phyloP scores from a whole-genome alignment of 1,284 basidiomycete species.

The Vanrija sp. region DNA sequence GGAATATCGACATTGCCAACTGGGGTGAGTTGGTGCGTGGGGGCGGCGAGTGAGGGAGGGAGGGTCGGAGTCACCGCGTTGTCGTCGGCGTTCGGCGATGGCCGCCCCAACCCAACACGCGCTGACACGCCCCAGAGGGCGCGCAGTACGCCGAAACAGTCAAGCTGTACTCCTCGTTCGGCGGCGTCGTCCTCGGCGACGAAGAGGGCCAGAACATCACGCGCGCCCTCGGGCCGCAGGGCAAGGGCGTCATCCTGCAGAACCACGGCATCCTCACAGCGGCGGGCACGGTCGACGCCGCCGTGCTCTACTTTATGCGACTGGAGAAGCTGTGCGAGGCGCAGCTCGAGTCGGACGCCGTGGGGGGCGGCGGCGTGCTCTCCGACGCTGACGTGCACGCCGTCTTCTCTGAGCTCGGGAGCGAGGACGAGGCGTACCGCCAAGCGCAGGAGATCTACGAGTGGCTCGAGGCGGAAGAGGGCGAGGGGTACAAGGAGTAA shows the following conservation, averaged over 20 bases:
- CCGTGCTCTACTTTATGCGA: slow-evolving; percentile 29
- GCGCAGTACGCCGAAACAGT: slow-evolving; percentile 38
- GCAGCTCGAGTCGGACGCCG: slow-evolving; percentile 32
- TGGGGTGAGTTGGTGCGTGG: slow-evolving; percentile 49
- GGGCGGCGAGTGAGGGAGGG: neutral
- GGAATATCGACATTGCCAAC: slow-evolving; percentile 58
- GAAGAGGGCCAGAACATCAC: slow-evolving; percentile 47
- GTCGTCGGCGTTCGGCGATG: no score
- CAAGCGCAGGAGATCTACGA: slow-evolving; percentile 23
- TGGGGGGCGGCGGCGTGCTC: slow-evolving; percentile 56
- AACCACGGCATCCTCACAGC: slow-evolving; percentile 39
- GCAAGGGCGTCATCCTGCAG: slow-evolving; percentile 43
- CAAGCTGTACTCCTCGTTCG: slow-evolving; percentile 40
- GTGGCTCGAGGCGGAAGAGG: slow-evolving; percentile 15
- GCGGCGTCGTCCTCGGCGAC: slow-evolving; percentile 48
- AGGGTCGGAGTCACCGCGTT: no score
- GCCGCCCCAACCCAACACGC: no score
- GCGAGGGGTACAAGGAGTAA: slow-evolving; percentile 18
- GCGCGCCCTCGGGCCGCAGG: slow-evolving; percentile 41
- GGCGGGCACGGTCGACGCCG: slow-evolving; percentile 25
- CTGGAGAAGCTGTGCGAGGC: slow-evolving; percentile 32
- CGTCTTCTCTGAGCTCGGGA: slow-evolving; percentile 57
- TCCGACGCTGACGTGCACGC: slow-evolving; percentile 55
- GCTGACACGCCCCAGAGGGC: slow-evolving; percentile 11
- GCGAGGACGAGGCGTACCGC: slow-evolving; percentile 44